Percentiles rank a stretch among this genome's conserved stretches.
Conservation (phyloP, 352 stramenopile genomes). For the Phytophthora brassicae region DNA sequence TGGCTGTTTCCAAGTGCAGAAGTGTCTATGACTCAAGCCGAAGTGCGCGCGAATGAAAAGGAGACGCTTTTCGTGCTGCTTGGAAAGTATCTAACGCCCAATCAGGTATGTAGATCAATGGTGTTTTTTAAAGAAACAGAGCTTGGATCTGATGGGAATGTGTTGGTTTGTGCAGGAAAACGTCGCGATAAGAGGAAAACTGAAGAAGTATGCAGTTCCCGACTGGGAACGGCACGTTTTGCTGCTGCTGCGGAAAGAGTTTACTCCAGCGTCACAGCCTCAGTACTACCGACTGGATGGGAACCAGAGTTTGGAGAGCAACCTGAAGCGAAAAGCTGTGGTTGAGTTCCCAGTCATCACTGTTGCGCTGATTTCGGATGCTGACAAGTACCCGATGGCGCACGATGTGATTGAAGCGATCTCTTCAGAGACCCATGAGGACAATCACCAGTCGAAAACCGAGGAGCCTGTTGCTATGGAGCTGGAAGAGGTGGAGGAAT, state of each 20-base stretch:
- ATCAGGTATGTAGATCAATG: constrained; percentile 39
- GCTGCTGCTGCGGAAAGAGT: constrained; percentile 80
- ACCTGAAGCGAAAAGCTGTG: constrained; percentile 74
- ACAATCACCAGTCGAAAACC: neutral
- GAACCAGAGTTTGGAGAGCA: constrained; percentile 61
- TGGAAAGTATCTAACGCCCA: constrained; percentile 56
- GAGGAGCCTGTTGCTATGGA: constrained; percentile 20
- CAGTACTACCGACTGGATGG: constrained; percentile 78
- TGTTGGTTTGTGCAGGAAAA: constrained; percentile 53
- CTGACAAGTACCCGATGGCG: constrained; percentile 56
- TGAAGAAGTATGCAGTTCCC: constrained; percentile 62
- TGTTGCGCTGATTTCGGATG: constrained; percentile 47
- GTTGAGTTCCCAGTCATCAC: constrained; percentile 81
- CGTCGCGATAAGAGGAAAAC: constrained; percentile 58
- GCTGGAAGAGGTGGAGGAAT: constrained; percentile 1
- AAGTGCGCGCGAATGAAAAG: constrained; percentile 55
- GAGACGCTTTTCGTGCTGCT: constrained; percentile 63
- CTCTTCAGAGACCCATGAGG: constrained; percentile 8
- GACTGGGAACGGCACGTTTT: constrained; percentile 61
- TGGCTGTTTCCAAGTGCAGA: constrained; percentile 67
- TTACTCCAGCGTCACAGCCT: constrained; percentile 58
- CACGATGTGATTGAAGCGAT: constrained; percentile 74
- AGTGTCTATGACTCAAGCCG: constrained; percentile 44
- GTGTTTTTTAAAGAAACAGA: neutral
- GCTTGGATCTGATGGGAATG: neutral